These are phyloP conservation scores for Saturnispora silvae DNA, from an alignment of 805 yeast genomes.

Conservation along the genomic window DNA sequence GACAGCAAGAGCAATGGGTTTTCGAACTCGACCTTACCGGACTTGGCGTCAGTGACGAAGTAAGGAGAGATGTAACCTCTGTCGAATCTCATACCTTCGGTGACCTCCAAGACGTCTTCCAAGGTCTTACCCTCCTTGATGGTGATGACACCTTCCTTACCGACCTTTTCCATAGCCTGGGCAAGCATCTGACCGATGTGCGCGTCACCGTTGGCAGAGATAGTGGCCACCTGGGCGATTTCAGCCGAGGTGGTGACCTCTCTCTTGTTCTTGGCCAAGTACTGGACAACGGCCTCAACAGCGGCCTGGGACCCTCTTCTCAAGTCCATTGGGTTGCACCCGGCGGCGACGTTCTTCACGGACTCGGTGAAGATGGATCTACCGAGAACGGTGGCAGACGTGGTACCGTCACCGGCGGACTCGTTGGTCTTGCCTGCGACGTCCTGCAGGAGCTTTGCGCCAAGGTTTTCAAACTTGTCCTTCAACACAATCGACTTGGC, in stretches of 20 bases:
- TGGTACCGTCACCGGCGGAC: constrained; percentile 97
- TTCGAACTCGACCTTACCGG: constrained; percentile 89
- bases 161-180: constrained; percentile 96
- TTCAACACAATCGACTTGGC: constrained; percentile 74
- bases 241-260: constrained; percentile 90
- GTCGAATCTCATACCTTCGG: constrained; percentile 97
- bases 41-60: constrained; percentile 88
- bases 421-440: constrained; percentile 97
- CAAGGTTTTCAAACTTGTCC: constrained; percentile 93
- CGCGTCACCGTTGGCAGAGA: constrained; percentile 91
- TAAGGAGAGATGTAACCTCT: constrained; percentile 96
- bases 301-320: constrained; percentile 97
- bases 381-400: constrained; percentile 93
- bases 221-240: constrained; percentile 96
- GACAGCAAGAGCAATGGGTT: constrained; percentile 80
- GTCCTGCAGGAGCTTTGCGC: constrained; percentile 90
- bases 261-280: constrained; percentile 74
- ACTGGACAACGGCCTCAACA: constrained; percentile 83
- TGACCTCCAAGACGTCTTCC: constrained; percentile 92
- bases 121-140: constrained; percentile 95
- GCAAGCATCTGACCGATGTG: constrained; percentile 90
- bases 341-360: constrained; percentile 95
- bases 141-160: constrained; percentile 97
- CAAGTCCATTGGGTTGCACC: constrained; percentile 97
- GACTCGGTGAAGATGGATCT: constrained; percentile 92